Evolutionary conservation across 805 yeast genomes (phyloP).

Genomic region (Barnettozyma sucrosica): DNA sequence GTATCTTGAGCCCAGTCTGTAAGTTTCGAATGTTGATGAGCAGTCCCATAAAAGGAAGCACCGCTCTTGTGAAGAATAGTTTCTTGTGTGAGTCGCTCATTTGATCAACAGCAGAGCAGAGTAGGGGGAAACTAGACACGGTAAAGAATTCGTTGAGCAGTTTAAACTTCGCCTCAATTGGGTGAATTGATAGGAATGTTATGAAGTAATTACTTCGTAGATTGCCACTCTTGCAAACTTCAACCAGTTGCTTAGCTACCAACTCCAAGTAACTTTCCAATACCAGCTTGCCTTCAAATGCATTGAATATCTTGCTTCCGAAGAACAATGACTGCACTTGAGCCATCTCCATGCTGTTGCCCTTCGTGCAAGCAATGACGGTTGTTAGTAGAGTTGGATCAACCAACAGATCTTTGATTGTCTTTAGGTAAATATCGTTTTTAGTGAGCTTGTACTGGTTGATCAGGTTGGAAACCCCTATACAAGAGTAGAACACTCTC

Average conservation of each 20-base stretch:
- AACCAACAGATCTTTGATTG: constrained; percentile 18
- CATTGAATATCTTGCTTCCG: constrained; percentile 23
- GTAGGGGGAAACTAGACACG: constrained; percentile 3
- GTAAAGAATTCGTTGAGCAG: constrained; percentile 16
- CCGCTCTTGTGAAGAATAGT: constrained; percentile 12
- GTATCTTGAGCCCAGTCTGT: constrained; percentile 9
- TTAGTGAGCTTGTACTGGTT: constrained; percentile 19
- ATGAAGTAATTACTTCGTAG: constrained; percentile 13
- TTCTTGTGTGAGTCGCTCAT: constrained; percentile 17
- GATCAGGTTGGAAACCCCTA: constrained; percentile 18
- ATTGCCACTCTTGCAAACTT: constrained; percentile 4
- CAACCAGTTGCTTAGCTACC: constrained; percentile 15
- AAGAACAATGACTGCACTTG: constrained; percentile 20
- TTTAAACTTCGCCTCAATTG: constrained; percentile 17
- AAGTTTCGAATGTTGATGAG: constrained; percentile 8
- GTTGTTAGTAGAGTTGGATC: constrained; percentile 14
- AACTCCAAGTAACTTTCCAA: constrained; percentile 16
- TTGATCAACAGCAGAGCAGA: background rate
- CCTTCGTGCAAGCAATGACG: constrained; percentile 7
- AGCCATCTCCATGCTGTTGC: constrained; percentile 9
- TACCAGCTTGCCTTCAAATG: constrained; percentile 19
- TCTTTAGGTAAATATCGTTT: constrained; percentile 17
- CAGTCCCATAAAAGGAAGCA: constrained; percentile 16
- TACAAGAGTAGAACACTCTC: constrained; percentile 12
- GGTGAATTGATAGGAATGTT: constrained; percentile 21